A percentile compares a stretch with the other conserved stretches of the same genome.
phyloP scores from a whole-genome alignment of 202 grass and related monocot genomes.

The Thinopyrum obtusiflorum region DNA sequence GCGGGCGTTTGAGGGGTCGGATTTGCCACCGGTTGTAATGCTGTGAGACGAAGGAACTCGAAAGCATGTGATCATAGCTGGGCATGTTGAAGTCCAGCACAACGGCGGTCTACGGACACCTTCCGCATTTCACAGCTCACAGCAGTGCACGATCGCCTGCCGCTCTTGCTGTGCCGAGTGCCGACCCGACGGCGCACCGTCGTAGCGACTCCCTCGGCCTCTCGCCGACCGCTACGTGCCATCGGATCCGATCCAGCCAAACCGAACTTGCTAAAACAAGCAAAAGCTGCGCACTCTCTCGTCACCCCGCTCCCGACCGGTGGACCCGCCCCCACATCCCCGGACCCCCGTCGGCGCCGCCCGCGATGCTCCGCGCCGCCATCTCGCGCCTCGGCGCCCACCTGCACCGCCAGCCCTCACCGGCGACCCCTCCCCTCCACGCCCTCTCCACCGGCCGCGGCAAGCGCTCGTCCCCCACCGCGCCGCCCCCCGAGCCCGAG shows the following conservation, averaged over 20 bases:
- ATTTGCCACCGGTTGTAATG: too few relatives aligned
- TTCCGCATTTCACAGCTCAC: background rate
- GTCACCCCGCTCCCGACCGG: background rate
- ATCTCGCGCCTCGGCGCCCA: constrained; percentile 34
- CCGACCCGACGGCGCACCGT: background rate
- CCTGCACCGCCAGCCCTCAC: constrained; percentile 21
- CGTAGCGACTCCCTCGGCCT: background rate
- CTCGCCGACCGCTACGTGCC: background rate
- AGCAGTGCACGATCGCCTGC: background rate
- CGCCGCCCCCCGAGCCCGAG: constrained; percentile 37
- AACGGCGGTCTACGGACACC: too few relatives aligned
- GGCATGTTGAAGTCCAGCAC: too few relatives aligned
- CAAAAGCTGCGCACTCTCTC: background rate
- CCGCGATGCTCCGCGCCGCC: constrained; percentile 52
- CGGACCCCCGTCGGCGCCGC: background rate
- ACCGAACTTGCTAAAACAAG: background rate
- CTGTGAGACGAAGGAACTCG: background rate
- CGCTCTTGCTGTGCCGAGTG: background rate
- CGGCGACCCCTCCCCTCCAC: constrained; percentile 17
- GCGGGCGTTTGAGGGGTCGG: too few relatives aligned
- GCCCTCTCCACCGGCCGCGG: constrained; percentile 49
- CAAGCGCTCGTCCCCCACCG: constrained; percentile 38
- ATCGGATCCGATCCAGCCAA: background rate
- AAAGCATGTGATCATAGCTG: background rate
- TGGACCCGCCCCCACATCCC: constrained; percentile 19